Percentiles rank a stretch among this genome's conserved stretches.
Evolutionary conservation across 345 rosid species (phyloP).

Genomic region (Nasturtium officinale): DNA sequence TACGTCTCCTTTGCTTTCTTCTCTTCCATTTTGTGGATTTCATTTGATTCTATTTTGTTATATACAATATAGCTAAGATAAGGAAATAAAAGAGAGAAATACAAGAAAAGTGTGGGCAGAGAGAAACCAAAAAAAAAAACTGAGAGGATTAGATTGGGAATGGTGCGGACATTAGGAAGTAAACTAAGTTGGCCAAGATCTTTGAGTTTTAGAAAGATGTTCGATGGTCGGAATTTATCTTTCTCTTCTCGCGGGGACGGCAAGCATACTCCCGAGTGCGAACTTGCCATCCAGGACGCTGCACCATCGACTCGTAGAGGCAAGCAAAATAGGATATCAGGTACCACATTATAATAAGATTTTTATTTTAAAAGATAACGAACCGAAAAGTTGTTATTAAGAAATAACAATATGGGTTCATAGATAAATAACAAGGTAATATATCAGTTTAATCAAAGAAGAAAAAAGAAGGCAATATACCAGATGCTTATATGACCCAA

Average conservation of each 20-base stretch:
- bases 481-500: background rate
- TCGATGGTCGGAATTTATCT: slow-evolving; percentile 49
- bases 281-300: slow-evolving; percentile 3
- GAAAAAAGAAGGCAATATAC: background rate
- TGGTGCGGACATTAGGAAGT: slow-evolving; percentile 67
- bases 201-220: slow-evolving; percentile 52
- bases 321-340: slow-evolving; percentile 23
- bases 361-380: background rate
- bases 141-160: slow-evolving; percentile 40
- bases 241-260: slow-evolving; percentile 46
- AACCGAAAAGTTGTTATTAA: background rate
- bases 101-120: slow-evolving; percentile 3
- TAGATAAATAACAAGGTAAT: no score
- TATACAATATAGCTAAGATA: slow-evolving; percentile 2
- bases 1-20: slow-evolving; percentile 36
- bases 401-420: background rate
- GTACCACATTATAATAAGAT: background rate
- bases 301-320: slow-evolving; percentile 16
- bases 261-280: slow-evolving; percentile 37
- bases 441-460: background rate
- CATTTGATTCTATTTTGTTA: background rate
- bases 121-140: slow-evolving; percentile 17
- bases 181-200: slow-evolving; percentile 57
- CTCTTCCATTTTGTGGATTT: slow-evolving; percentile 30
- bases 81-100: background rate